phyloP scores from a whole-genome alignment of 208 protist species.

The Leishmania braziliensis region DNA sequence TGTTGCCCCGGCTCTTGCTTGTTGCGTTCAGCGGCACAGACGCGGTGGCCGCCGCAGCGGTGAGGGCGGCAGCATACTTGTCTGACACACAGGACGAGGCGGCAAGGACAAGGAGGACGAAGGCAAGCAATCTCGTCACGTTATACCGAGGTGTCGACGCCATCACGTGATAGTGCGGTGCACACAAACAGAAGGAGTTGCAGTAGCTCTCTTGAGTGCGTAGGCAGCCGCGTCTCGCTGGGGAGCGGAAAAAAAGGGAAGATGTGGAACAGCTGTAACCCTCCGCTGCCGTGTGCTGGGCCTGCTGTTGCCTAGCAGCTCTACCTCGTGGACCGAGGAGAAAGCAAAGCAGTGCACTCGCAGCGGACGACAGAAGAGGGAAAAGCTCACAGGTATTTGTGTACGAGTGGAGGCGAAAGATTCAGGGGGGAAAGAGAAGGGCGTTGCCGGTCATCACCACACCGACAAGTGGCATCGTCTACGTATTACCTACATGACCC shows the following conservation, averaged over 20 bases:
- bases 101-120: not conserved
- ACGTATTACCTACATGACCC: not conserved
- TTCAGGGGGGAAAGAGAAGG: not conserved
- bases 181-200: not conserved
- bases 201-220: not conserved
- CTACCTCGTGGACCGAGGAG: not conserved
- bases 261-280: not conserved
- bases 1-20: slow-evolving; percentile 42
- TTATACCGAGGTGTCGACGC: not conserved
- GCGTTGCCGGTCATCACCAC: not conserved
- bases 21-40: not conserved
- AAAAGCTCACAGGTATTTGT: not conserved
- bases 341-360: not conserved
- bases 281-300: not conserved
- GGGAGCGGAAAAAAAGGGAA: not conserved
- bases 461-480: not conserved
- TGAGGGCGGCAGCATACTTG: not conserved
- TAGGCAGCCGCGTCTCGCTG: not conserved
- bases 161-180: not conserved
- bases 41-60: slow-evolving; percentile 5
- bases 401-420: not conserved
- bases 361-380: not conserved
- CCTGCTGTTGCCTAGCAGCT: not conserved
- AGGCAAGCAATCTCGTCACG: not conserved
- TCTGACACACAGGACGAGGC: not conserved